A percentile compares a stretch with the other conserved stretches of the same genome.
phyloP scores from a whole-genome alignment of 768 basidiomycete genomes.

The Lepiota brunneoincarnata region DNA sequence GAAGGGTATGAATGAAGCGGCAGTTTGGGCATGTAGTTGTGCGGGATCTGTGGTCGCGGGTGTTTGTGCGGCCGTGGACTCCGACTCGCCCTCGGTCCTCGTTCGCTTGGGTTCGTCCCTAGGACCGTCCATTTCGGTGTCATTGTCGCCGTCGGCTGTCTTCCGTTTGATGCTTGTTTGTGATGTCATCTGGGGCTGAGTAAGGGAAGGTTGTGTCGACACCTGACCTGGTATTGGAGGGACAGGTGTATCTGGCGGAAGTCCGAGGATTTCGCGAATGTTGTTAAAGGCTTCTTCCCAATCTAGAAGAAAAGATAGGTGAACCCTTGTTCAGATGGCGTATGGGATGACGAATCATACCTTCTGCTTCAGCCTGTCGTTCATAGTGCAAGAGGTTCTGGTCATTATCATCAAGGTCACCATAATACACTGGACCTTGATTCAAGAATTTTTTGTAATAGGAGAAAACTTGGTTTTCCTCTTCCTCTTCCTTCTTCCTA shows the following conservation, averaged over 20 bases:
- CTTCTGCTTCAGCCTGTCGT: constrained; percentile 65
- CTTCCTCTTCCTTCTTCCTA: constrained; percentile 83
- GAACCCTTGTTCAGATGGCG: not conserved
- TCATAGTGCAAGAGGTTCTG: constrained; percentile 72
- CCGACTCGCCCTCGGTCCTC: constrained; percentile 26
- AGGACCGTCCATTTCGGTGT: constrained; percentile 33
- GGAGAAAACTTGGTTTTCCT: constrained; percentile 73
- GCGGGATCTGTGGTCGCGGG: constrained; percentile 29
- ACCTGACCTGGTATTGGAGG: constrained; percentile 39
- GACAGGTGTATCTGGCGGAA: constrained; percentile 47
- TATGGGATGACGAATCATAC: constrained; percentile 35
- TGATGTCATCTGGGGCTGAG: constrained; percentile 19
- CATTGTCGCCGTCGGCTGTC: constrained; percentile 43
- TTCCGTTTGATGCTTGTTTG: constrained; percentile 50
- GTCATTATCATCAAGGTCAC: constrained; percentile 82
- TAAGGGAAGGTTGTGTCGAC: constrained; percentile 15
- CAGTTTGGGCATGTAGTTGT: constrained; percentile 48
- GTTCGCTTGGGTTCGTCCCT: constrained; percentile 30
- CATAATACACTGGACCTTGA: constrained; percentile 87
- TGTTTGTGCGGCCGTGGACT: constrained; percentile 19
- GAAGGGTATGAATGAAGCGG: constrained; percentile 71
- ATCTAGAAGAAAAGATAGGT: constrained; percentile 34
- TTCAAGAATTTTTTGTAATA: constrained; percentile 88
- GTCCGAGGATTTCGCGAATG: constrained; percentile 50
- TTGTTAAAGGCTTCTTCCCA: constrained; percentile 63